Evolutionary conservation across 148 eudicot species (phyloP).

Genomic region (Talinum fruticosum): DNA sequence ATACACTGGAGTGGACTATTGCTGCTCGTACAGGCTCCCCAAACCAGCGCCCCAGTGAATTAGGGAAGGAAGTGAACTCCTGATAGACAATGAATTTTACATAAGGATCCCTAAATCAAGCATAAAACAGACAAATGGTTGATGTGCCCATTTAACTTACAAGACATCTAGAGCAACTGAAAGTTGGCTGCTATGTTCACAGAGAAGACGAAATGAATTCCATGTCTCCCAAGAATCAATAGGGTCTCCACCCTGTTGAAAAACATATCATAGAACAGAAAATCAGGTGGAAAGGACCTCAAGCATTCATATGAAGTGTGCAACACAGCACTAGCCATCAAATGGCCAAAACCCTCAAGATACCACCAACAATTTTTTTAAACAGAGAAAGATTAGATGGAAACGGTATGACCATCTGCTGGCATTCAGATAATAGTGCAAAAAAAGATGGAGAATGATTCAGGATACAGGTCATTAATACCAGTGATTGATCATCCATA

Average conservation of each 20-base stretch:
- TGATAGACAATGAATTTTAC: constrained; percentile 25
- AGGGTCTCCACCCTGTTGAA: constrained; percentile 46
- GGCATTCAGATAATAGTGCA: no score
- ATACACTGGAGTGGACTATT: constrained; percentile 59
- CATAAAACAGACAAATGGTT: no score
- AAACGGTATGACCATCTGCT: background rate
- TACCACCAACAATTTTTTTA: no score
- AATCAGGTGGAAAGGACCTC: no score
- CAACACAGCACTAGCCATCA: no score
- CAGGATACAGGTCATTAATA: constrained; percentile 16
- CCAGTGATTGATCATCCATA: constrained; percentile 36
- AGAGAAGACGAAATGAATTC: constrained; percentile 82
- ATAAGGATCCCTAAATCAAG: no score
- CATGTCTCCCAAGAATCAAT: constrained; percentile 92
- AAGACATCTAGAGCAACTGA: constrained; percentile 82
- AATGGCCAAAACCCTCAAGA: no score
- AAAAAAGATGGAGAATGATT: background rate
- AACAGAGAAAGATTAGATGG: no score
- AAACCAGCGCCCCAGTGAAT: constrained; percentile 91
- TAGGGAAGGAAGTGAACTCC: constrained; percentile 81
- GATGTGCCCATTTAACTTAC: constrained; percentile 42
- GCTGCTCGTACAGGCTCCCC: constrained; percentile 96
- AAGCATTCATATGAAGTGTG: no score
- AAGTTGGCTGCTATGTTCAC: constrained; percentile 88
- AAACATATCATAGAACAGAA: constrained; percentile 9